phyloP scores from a whole-genome alignment of 352 stramenopile species.

The Phytophthora ramorum region DNA sequence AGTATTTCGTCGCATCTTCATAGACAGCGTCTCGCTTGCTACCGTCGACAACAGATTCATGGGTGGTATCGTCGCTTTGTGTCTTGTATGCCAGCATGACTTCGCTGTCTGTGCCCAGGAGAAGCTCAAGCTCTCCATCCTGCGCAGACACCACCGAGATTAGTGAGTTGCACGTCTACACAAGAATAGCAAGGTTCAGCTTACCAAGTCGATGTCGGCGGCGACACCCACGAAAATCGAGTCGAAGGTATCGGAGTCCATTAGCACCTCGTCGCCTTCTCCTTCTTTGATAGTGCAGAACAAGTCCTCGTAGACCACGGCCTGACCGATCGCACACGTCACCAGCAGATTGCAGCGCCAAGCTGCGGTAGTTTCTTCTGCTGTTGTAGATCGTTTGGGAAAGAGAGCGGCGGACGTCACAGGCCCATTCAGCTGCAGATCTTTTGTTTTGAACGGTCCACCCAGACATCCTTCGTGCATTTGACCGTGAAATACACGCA shows the following conservation, averaged over 20 bases:
- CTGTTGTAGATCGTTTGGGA: conserved; percentile 8
- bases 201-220: conserved; percentile 73
- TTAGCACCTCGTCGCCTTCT: conserved; percentile 37
- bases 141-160: conserved; percentile 19
- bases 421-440: conserved; percentile 64
- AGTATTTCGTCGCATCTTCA: conserved; percentile 10
- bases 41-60: neutral
- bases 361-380: conserved; percentile 1
- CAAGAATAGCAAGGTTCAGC: conserved; percentile 1
- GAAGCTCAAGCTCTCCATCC: conserved; percentile 65
- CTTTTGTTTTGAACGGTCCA: conserved; percentile 57
- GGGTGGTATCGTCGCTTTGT: neutral
- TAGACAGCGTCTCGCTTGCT: neutral
- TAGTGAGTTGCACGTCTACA: neutral
- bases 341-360: conserved; percentile 64
- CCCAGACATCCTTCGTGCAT: conserved; percentile 38
- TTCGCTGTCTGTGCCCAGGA: conserved; percentile 71
- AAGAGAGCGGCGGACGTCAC: conserved; percentile 74
- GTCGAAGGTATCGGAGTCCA: conserved; percentile 64
- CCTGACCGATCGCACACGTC: conserved; percentile 69
- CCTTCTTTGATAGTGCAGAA: conserved; percentile 30
- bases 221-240: conserved; percentile 62
- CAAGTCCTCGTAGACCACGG: conserved; percentile 62
- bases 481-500: conserved; percentile 58
- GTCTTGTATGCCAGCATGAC: conserved; percentile 66